Evolutionary conservation across 2,329 filamentous ascomycete species (phyloP).

Genomic region (Alternaria triticina): DNA sequence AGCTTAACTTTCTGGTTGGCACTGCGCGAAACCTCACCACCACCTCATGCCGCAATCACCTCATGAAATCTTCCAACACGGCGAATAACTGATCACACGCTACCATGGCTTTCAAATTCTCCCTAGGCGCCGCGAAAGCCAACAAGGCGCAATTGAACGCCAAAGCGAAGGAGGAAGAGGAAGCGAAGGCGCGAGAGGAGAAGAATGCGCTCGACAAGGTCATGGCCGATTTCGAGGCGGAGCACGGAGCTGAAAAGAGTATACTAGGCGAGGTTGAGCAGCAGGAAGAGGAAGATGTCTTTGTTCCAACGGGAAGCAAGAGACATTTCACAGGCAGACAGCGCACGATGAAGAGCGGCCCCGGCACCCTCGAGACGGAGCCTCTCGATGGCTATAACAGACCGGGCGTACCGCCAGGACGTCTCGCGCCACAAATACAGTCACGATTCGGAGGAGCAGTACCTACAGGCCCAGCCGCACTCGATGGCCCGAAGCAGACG

Average conservation of each 20-base stretch:
- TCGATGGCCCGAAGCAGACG: slow-evolving; percentile 21
- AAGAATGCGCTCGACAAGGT: slow-evolving; percentile 39
- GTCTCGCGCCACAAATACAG: slow-evolving; percentile 21
- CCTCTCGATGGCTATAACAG: slow-evolving; percentile 28
- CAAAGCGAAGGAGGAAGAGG: slow-evolving; percentile 40
- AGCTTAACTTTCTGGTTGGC: slow-evolving; percentile 6
- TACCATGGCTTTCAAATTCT: slow-evolving; percentile 41
- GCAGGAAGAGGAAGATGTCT: slow-evolving; percentile 30
- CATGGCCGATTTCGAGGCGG: slow-evolving; percentile 40
- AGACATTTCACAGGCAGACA: slow-evolving; percentile 39
- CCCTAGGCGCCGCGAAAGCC: slow-evolving; percentile 31
- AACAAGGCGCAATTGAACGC: slow-evolving; percentile 32
- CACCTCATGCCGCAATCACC: background rate
- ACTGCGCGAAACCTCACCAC: background rate
- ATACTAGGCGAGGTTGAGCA: slow-evolving; percentile 32
- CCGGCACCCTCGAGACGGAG: slow-evolving; percentile 40
- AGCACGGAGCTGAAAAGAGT: slow-evolving; percentile 34
- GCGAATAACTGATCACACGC: background rate
- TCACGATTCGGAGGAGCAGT: slow-evolving; percentile 21
- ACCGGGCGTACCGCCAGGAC: slow-evolving; percentile 15
- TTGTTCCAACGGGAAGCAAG: slow-evolving; percentile 38
- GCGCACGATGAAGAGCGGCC: slow-evolving; percentile 41
- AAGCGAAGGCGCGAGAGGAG: slow-evolving; percentile 40
- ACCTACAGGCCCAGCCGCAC: slow-evolving; percentile 19
- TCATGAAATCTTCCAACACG: background rate